Evolutionary conservation across 148 eudicot species (phyloP).

Genomic region (Cornus suecica): DNA sequence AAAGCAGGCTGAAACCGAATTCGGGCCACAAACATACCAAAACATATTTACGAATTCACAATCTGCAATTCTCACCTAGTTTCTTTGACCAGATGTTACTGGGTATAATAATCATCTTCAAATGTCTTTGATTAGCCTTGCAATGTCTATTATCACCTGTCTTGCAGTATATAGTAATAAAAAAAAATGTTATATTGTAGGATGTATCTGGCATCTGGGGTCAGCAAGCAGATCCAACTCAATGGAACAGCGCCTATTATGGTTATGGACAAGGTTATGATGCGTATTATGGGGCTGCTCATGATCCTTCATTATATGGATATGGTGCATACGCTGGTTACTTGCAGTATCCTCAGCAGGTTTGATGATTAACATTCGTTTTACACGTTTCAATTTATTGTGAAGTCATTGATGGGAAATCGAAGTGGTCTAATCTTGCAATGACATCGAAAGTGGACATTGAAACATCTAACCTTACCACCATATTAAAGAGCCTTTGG

Average conservation of each 20-base stretch:
- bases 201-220: slow-evolving; percentile 67
- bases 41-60: not conserved
- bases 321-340: slow-evolving; percentile 90
- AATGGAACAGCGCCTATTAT: slow-evolving; percentile 78
- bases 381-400: not conserved
- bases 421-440: too few species aligned
- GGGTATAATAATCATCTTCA: not conserved
- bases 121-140: not conserved
- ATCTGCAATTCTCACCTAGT: not conserved
- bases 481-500: too few species aligned
- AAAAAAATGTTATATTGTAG: slow-evolving; percentile 34
- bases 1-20: too few species aligned
- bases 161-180: too few species aligned
- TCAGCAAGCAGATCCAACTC: slow-evolving; percentile 84
- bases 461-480: too few species aligned
- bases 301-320: slow-evolving; percentile 82
- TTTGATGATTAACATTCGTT: slow-evolving; percentile 8
- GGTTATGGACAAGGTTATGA: slow-evolving; percentile 97
- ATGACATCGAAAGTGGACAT: too few species aligned
- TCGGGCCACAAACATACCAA: too few species aligned
- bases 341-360: slow-evolving; percentile 89
- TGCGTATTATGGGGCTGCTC: slow-evolving; percentile 82
- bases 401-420: too few species aligned
- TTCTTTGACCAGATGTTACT: not conserved
- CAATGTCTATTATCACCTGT: not conserved